Base-by-base conservation (phyloP, 768 basidiomycete genomes). In the Boletus huronensis region DNA sequence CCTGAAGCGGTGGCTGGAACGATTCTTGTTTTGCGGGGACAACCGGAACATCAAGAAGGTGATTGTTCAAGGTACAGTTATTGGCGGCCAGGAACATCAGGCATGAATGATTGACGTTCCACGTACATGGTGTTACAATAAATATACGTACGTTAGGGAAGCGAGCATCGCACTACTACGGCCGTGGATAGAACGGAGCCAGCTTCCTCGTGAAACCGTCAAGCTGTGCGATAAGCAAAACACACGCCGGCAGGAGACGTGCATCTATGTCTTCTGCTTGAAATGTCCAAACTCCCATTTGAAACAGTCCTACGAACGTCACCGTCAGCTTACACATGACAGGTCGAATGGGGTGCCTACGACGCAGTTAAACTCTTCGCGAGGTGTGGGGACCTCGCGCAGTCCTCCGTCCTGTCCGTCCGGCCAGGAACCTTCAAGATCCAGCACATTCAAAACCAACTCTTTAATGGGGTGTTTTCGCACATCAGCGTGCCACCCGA, bases 1-100 rank as follows among this genome's bases (percentile, higher is more conserved):
- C 52, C 66, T 92, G 52, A 82, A 55, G 76, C 72, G 43, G 75
- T 82, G 58, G 70, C 75, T 98, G 60, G 94, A 97, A 72, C 78
- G 84, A 55, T 93, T 95, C 71, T 73, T 96, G 58, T 93, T 92
- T 65, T 83, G 84, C 39, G 93, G 91, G 7, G 93, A 96, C 68
- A 85, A 91, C 66, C 77, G 92, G 66, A 95, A 93, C 70, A 84
- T 97, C 52, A 72, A 72, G 47, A 76, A 78, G 52, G 94, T 98
- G 19, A 94, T 85, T 64, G 94, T 98, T 16, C 85, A 90, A 63
- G 94, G 95, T 2, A 70, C 75, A 41, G 68, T 82, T 34, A 82
- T 98, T 34, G 94, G 92, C 10, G 95, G 95, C 13, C 76, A 72
- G 44, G 75, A 73, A 45, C 70, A 69, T 50, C 58, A 59, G n/a